phyloP scores from a whole-genome alignment of 495 filamentous ascomycete genomes.

The Letharia lupina region DNA sequence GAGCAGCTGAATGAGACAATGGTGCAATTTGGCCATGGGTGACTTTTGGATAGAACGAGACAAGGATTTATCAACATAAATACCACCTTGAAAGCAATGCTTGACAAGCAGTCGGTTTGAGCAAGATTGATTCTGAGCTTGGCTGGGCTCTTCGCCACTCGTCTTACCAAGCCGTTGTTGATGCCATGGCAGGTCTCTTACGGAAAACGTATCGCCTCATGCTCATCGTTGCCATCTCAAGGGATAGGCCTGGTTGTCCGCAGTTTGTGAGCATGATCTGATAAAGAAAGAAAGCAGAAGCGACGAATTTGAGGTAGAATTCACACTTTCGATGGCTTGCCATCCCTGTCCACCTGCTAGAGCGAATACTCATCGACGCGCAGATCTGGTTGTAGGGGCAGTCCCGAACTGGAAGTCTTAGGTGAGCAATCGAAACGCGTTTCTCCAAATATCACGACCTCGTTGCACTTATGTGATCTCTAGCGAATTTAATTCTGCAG shows the following conservation, averaged over 20 bases:
- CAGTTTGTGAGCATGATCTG: background rate
- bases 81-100: background rate
- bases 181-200: background rate
- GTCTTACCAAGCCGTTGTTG: background rate
- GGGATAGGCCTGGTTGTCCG: background rate
- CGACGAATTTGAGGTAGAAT: no score
- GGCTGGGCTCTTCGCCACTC: background rate
- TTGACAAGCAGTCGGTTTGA: background rate
- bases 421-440: background rate
- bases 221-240: background rate
- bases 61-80: background rate
- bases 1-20: slow-evolving; percentile 30
- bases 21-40: slow-evolving; percentile 8
- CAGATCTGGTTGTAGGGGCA: no score
- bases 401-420: background rate
- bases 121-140: background rate
- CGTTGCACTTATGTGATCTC: background rate
- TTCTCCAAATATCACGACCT: background rate
- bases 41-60: background rate
- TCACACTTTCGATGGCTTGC: no score
- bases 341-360: background rate
- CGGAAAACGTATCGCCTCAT: background rate
- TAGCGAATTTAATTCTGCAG: background rate
- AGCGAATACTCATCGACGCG: background rate
- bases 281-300: background rate